Percentiles rank a stretch among this genome's conserved stretches.
phyloP scores from a whole-genome alignment of 495 filamentous ascomycete genomes.

The Neurospora cerealis region DNA sequence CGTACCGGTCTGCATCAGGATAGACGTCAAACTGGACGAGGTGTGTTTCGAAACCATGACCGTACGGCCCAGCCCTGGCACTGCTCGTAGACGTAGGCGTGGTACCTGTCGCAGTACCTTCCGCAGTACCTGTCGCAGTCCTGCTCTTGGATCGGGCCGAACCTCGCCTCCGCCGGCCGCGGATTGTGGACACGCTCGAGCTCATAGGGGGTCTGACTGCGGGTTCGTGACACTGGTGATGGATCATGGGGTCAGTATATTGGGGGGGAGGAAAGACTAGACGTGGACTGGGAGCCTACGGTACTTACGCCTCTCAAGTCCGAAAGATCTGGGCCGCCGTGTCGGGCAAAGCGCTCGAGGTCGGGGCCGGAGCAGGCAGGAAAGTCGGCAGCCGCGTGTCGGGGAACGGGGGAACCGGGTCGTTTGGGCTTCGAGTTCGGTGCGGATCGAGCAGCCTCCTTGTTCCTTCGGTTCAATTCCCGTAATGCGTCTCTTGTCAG shows the following conservation, averaged over 20 bases:
- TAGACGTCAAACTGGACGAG: neutral
- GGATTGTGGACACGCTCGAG: neutral
- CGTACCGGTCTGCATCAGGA: fast-evolving
- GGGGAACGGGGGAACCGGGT: neutral
- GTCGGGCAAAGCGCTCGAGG: neutral
- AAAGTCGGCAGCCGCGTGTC: neutral
- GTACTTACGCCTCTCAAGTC: neutral
- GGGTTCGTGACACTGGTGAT: neutral
- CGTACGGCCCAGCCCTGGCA: neutral
- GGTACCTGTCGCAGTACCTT: neutral
- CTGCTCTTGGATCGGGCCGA: neutral
- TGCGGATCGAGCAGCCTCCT: neutral
- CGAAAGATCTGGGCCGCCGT: neutral
- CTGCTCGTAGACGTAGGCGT: neutral
- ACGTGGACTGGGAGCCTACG: neutral
- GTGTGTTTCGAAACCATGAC: neutral
- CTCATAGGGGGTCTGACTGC: neutral
- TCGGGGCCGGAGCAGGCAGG: neutral
- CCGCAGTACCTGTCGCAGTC: neutral
- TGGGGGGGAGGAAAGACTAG: neutral
- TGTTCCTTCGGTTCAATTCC: neutral
- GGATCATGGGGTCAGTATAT: neutral
- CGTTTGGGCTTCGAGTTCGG: neutral
- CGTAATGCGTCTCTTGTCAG: neutral
- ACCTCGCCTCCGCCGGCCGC: neutral